Conservation (phyloP, 176 grass and related monocot species). For the Microstegium vimineum region DNA sequence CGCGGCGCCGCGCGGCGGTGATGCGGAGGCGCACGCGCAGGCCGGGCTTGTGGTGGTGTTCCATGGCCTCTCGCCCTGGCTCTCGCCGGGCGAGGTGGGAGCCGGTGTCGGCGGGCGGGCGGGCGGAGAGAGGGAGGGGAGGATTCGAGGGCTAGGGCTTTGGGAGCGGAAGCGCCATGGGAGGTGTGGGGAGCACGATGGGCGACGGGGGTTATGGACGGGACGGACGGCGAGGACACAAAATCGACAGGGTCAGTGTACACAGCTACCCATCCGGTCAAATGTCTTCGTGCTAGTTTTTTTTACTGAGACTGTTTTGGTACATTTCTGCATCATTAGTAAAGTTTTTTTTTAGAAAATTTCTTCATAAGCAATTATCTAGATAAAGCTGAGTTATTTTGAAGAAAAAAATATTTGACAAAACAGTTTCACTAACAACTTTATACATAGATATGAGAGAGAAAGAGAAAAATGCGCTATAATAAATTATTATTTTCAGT, state of each 20-base stretch:
- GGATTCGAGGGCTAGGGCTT: conserved; percentile 36
- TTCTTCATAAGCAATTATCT: no score
- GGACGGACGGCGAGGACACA: background rate
- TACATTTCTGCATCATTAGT: no score
- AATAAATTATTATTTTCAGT: no score
- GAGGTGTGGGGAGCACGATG: background rate
- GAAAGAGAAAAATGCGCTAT: no score
- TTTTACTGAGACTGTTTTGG: no score
- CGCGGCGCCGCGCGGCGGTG: conserved; percentile 40
- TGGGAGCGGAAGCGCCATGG: conserved; percentile 27
- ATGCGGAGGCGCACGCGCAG: conserved; percentile 47
- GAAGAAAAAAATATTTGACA: no score
- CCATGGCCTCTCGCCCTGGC: conserved; percentile 18
- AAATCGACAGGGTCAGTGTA: background rate
- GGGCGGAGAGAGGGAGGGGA: background rate
- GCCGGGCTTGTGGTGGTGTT: conserved; percentile 43
- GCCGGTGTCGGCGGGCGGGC: background rate
- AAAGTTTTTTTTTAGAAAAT: no score
- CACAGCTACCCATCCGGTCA: background rate
- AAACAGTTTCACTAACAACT: no score
- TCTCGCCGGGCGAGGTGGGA: background rate
- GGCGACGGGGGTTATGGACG: background rate
- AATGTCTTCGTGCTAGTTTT: no score
- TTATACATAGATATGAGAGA: no score
- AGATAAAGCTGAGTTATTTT: no score